Evolutionary conservation across 2,329 filamentous ascomycete species (phyloP).

Genomic region (Sclerotinia trifoliorum): DNA sequence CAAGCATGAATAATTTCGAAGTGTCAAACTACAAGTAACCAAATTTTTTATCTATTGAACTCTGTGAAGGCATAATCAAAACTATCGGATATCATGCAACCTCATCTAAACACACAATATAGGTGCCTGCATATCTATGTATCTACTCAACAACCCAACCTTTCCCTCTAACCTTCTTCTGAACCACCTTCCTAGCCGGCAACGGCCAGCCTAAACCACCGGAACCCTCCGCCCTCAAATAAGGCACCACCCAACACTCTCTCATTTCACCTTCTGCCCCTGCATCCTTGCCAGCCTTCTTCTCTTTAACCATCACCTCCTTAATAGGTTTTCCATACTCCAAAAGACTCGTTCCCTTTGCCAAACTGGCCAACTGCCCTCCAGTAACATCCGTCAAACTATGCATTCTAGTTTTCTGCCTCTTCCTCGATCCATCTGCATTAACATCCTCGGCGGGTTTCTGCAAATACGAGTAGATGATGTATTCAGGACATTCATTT

Average conservation of each 20-base stretch:
- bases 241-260: constrained; percentile 82
- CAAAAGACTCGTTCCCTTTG: constrained; percentile 80
- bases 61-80: neutral
- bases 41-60: neutral
- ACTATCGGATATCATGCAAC: neutral
- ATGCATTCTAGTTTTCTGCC: constrained; percentile 81
- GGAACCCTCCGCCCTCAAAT: constrained; percentile 65
- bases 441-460: constrained; percentile 50
- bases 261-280: constrained; percentile 51
- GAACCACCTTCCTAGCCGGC: constrained; percentile 78
- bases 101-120: neutral
- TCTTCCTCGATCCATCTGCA: constrained; percentile 48
- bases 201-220: constrained; percentile 78
- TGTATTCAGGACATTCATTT: constrained; percentile 78
- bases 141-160: constrained; percentile 61
- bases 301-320: constrained; percentile 54
- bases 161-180: constrained; percentile 68
- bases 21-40: no score
- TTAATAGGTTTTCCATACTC: constrained; percentile 89
- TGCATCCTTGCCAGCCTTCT: constrained; percentile 39
- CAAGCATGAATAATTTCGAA: neutral
- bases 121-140: neutral
- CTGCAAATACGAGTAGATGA: constrained; percentile 86
- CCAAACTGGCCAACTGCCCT: constrained; percentile 72
- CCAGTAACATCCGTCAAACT: constrained; percentile 77